Conservation (phyloP, 345 rosid species). For the Firmiana major region DNA sequence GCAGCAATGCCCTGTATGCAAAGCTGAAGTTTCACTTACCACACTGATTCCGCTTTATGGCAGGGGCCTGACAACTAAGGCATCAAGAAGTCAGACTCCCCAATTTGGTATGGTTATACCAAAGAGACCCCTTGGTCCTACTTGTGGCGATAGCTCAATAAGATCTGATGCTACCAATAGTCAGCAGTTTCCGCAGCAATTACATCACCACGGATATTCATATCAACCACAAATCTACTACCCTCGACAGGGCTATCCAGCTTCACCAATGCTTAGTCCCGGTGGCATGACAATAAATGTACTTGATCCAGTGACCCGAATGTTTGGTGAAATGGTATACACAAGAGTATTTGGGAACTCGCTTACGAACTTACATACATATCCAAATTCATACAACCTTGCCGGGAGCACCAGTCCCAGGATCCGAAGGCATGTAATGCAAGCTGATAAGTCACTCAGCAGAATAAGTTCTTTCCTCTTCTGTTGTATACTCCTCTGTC, state of each 20-base stretch:
- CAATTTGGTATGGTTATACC: constrained; percentile 33
- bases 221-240: constrained; percentile 25
- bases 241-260: constrained; percentile 30
- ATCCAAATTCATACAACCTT: constrained; percentile 49
- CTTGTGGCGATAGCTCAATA: constrained; percentile 27
- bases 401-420: constrained; percentile 47
- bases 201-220: constrained; percentile 22
- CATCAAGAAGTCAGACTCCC: constrained; percentile 27
- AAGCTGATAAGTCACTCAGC: constrained; percentile 61
- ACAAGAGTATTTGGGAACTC: constrained; percentile 56
- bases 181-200: constrained; percentile 22
- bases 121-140: constrained; percentile 45
- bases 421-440: constrained; percentile 64
- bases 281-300: constrained; percentile 32
- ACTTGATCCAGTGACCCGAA: constrained; percentile 45
- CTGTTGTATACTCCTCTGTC: constrained; percentile 61
- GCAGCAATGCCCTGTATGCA: constrained; percentile 87
- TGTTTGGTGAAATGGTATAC: constrained; percentile 65
- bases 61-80: constrained; percentile 43
- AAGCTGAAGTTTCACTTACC: constrained; percentile 60
- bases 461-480: constrained; percentile 66
- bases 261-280: constrained; percentile 32
- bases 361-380: constrained; percentile 35
- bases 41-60: constrained; percentile 75
- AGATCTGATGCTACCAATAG: constrained; percentile 16